These are phyloP conservation scores for Populus tremula DNA, from an alignment of 345 rosid species.

Conservation along the genomic window DNA sequence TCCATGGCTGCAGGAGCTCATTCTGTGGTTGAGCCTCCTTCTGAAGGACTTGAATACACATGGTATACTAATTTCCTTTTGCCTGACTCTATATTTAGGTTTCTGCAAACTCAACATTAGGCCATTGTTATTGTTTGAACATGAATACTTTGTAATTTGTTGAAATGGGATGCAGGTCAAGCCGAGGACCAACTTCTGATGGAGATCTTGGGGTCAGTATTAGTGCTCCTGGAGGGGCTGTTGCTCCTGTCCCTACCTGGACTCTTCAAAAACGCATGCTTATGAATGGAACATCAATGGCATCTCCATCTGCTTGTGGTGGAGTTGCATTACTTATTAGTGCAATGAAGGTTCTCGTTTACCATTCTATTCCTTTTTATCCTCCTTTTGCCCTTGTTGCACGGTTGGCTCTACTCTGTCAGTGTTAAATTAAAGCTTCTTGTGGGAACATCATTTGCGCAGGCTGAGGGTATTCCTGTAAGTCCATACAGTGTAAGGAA, in stretches of 20 bases:
- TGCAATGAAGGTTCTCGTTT: conserved; percentile 78
- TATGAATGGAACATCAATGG: conserved; percentile 99
- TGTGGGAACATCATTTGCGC: conserved; percentile 21
- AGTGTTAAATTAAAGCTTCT: conserved; percentile 17
- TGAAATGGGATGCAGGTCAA: conserved; percentile 66
- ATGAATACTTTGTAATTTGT: conserved; percentile 18
- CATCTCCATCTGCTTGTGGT: conserved; percentile 99
- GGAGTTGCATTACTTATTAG: conserved; percentile 88
- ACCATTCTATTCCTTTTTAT: neutral
- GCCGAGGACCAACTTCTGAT: conserved; percentile 96
- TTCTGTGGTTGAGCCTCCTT: conserved; percentile 86
- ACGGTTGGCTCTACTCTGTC: conserved; percentile 1
- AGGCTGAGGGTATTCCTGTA: conserved; percentile 79
- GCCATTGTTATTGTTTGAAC: conserved; percentile 15
- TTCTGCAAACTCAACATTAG: neutral
- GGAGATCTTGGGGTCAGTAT: conserved; percentile 94
- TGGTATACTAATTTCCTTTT: conserved; percentile 49
- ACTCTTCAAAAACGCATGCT: conserved; percentile 97
- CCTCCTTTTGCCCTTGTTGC: conserved; percentile 10
- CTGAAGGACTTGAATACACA: conserved; percentile 90
- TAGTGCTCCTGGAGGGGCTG: conserved; percentile 99
- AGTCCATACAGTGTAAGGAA: conserved; percentile 84
- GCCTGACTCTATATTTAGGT: conserved; percentile 10
- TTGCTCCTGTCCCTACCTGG: conserved; percentile 99
- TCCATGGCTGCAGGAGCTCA: conserved; percentile 98